Evolutionary conservation across 2,329 filamentous ascomycete genomes (phyloP), one percentile per base, ranked within the genome.

Genomic region (Aspergillus carbonarius): DNA sequence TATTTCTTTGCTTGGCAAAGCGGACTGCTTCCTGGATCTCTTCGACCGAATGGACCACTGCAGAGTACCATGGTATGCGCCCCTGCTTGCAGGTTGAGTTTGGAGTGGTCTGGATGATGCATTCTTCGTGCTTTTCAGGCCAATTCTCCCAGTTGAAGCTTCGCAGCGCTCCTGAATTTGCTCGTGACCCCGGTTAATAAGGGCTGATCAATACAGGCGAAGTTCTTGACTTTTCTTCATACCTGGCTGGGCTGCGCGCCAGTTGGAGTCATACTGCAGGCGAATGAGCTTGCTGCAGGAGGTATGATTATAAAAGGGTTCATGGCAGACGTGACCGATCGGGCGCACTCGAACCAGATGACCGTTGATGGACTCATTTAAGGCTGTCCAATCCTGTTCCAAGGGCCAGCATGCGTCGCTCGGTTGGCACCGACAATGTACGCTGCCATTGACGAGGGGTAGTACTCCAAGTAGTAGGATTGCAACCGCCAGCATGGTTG

Each of bases 81-180:
- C 76, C 75, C 52, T 77, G 74, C 2, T 59, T 61, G 30, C 75
- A 77, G 2, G 66, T 62, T 0, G 60, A 59, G 13, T 59, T 49
- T 32, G 54, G 53, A 5, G 67, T 59, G 1, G 61, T 67, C 34
- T 71, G 72, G 15, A 77, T 64, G 50, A 74, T 74, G 58, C 76
- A 78, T 13, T 60, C 72, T 58, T 78, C 64, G 50, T 76, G 67
- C 1, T 60, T 64, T 34, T 70, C 68, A 4, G 73, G 70, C 70
- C 74, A 76, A 6, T 72, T 69, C 54, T 78, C 76, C 70, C 75
- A 79, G 60, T 75, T 78, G 46, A 70, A 63, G 63, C 69, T 72
- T 53, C 76, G 73, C 9, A 74, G 65, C 5, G 75, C 73, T 37
- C 51, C 48, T 51, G 32, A 7, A 17, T 25, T n/a, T 23, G 4